Conservation (phyloP, 2,329 filamentous ascomycete species). For the Periconia macrospinosa region DNA sequence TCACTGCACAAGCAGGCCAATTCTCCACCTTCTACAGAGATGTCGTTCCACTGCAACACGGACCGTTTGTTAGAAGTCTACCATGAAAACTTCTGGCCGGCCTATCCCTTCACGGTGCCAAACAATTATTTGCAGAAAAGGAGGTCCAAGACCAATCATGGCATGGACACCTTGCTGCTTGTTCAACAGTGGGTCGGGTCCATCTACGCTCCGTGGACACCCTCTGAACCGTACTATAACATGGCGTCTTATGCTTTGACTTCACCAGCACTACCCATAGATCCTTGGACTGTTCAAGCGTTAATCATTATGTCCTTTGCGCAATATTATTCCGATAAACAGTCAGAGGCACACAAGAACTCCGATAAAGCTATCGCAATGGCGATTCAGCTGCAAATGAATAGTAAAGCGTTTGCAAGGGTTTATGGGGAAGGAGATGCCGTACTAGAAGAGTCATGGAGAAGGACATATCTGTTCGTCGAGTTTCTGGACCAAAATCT, state of each 20-base stretch:
- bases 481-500: conserved; percentile 79
- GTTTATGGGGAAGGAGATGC: conserved; percentile 64
- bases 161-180: conserved; percentile 23
- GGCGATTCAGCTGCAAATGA: conserved; percentile 76
- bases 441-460: conserved; percentile 78
- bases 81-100: conserved; percentile 53
- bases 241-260: conserved; percentile 22
- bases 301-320: conserved; percentile 75
- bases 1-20: conserved; percentile 7
- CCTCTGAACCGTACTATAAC: conserved; percentile 28
- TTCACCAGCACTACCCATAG: conserved; percentile 19
- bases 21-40: conserved; percentile 6
- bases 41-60: conserved; percentile 27
- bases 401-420: conserved; percentile 68
- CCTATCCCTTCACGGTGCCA: conserved; percentile 59
- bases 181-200: conserved; percentile 37
- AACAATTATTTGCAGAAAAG: conserved; percentile 40
- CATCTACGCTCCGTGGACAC: conserved; percentile 35
- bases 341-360: conserved; percentile 66
- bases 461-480: conserved; percentile 84
- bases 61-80: conserved; percentile 34
- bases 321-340: conserved; percentile 76
- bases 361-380: conserved; percentile 68
- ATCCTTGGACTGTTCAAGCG: conserved; percentile 69
- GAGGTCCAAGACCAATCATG: conserved; percentile 18